A percentile compares a stretch with the other conserved stretches of the same genome.
phyloP scores from a whole-genome alignment of 2,329 filamentous ascomycete genomes.

The Dactylellina leptospora region DNA sequence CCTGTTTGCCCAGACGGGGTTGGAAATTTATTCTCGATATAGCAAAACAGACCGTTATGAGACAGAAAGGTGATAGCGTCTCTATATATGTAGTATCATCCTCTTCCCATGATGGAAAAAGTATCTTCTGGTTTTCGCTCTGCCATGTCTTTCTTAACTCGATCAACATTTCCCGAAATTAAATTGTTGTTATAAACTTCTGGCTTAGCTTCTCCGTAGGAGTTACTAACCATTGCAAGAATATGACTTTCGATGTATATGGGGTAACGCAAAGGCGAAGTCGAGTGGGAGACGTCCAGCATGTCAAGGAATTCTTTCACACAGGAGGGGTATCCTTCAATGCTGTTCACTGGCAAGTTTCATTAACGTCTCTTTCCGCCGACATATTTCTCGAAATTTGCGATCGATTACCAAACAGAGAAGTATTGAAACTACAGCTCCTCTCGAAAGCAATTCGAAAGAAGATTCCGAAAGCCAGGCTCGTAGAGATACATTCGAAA shows the following conservation, averaged over 20 bases:
- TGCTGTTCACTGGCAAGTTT: background rate
- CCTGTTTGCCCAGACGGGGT: no score
- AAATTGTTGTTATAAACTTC: no score
- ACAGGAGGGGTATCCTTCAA: background rate
- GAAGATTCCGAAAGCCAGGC: slow-evolving; percentile 22
- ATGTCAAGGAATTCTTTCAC: background rate
- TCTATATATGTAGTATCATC: no score
- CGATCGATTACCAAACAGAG: slow-evolving; percentile 29
- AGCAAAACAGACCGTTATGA: no score
- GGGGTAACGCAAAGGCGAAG: background rate
- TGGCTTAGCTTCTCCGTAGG: no score
- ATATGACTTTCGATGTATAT: background rate
- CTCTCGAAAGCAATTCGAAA: slow-evolving; percentile 13
- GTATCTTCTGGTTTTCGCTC: no score
- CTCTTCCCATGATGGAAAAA: no score
- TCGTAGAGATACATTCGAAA: slow-evolving; percentile 33
- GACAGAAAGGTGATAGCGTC: no score
- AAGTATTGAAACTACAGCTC: slow-evolving; percentile 30
- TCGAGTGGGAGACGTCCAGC: background rate
- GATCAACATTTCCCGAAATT: no score
- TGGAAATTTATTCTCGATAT: no score
- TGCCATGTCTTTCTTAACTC: no score
- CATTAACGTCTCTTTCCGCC: slow-evolving; percentile 17
- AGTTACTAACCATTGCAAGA: background rate
- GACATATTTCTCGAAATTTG: slow-evolving; percentile 42